Conservation (phyloP, 1,284 basidiomycete genomes). For the Cutaneotrichosporon sp. region DNA sequence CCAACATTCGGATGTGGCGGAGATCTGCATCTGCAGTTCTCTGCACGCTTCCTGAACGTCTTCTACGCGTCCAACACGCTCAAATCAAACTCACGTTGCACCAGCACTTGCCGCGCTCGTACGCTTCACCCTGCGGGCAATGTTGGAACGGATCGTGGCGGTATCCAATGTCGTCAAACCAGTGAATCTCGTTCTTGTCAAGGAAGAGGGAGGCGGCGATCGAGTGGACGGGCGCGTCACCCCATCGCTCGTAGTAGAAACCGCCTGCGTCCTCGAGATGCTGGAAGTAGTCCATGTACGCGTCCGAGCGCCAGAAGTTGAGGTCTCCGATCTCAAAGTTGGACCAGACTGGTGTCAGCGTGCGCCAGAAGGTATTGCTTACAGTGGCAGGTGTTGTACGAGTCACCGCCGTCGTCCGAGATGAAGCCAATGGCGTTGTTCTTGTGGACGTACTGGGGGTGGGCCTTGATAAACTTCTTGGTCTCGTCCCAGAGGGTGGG, state of each 20-base stretch:
- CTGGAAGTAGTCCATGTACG: constrained; percentile 72
- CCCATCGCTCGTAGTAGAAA: constrained; percentile 71
- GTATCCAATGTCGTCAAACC: constrained; percentile 57
- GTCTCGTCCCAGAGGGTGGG: constrained; percentile 67
- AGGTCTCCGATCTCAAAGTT: constrained; percentile 74
- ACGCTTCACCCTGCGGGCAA: constrained; percentile 47
- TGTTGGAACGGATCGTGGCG: constrained; percentile 48
- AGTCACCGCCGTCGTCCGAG: constrained; percentile 63
- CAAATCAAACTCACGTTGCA: constrained; percentile 35
- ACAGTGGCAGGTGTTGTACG: constrained; percentile 78
- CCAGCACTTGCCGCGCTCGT: constrained; percentile 43
- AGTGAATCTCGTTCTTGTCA: constrained; percentile 64
- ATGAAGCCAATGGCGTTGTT: constrained; percentile 71
- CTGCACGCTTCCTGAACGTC: no score
- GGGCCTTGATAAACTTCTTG: constrained; percentile 62
- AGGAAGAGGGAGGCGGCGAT: constrained; percentile 72
- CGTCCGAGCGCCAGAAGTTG: constrained; percentile 72
- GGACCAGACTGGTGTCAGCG: constrained; percentile 65
- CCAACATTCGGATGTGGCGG: no score
- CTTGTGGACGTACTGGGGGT: constrained; percentile 63
- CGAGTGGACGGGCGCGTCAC: constrained; percentile 79
- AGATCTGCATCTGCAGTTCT: no score
- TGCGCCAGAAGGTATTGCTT: constrained; percentile 44
- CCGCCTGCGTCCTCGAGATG: constrained; percentile 71
- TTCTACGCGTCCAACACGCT: no score